phyloP scores from a whole-genome alignment of 768 basidiomycete species.

The Panus rudis region DNA sequence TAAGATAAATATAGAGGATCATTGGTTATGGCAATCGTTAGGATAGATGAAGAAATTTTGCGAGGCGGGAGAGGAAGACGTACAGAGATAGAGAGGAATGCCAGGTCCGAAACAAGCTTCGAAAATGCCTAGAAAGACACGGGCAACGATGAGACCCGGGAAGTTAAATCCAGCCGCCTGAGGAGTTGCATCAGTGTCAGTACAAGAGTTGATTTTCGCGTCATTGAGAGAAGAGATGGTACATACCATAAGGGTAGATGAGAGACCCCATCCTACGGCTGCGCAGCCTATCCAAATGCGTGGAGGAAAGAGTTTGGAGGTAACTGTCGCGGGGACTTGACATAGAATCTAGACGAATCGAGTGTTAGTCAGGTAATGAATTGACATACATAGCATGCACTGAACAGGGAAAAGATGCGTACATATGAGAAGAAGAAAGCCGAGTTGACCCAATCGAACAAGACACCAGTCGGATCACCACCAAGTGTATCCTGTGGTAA shows the following conservation, averaged over 20 bases:
- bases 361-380: background rate
- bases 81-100: slow-evolving; percentile 74
- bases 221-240: background rate
- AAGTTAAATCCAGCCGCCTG: slow-evolving; percentile 60
- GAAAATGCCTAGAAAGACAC: slow-evolving; percentile 66
- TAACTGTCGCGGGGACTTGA: slow-evolving; percentile 59
- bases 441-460: slow-evolving; percentile 77
- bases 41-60: background rate
- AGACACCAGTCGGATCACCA: slow-evolving; percentile 58
- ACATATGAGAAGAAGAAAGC: slow-evolving; percentile 79
- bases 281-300: slow-evolving; percentile 58
- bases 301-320: slow-evolving; percentile 64
- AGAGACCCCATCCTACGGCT: slow-evolving; percentile 71
- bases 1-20: background rate
- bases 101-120: slow-evolving; percentile 75
- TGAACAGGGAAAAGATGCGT: slow-evolving; percentile 13
- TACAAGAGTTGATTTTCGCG: background rate
- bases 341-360: slow-evolving; percentile 46
- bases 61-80: slow-evolving; percentile 16
- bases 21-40: background rate
- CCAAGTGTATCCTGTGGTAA: slow-evolving; percentile 55
- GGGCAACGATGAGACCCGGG: slow-evolving; percentile 46
- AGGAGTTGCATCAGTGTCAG: background rate
- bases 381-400: background rate
- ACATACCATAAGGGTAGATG: slow-evolving; percentile 61